Percentiles rank a stretch among this genome's conserved stretches.
These are phyloP conservation scores for Rhizoclosmatium hyalinum DNA, from an alignment of 371 early-diverging fungal genomes.

Conservation along the genomic window DNA sequence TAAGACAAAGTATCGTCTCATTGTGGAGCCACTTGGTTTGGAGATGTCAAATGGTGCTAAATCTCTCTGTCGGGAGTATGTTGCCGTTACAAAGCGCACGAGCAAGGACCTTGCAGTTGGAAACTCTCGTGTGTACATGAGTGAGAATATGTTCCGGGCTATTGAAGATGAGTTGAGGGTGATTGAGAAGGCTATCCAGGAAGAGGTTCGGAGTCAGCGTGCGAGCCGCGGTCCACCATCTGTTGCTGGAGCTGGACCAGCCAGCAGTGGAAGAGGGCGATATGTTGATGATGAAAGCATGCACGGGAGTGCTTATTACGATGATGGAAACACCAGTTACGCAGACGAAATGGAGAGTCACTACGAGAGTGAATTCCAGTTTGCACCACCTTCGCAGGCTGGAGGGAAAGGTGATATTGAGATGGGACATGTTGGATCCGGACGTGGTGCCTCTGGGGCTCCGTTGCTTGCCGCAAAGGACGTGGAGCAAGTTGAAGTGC, in stretches of 20 bases:
- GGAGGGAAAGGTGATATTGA: constrained; percentile 28
- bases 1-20: constrained; percentile 69
- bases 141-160: constrained; percentile 70
- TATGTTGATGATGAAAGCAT: constrained; percentile 13
- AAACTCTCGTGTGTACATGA: constrained; percentile 71
- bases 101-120: constrained; percentile 74
- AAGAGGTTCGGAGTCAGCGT: constrained; percentile 55
- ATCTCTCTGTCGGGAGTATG: constrained; percentile 40
- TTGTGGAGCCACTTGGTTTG: constrained; percentile 41
- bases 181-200: constrained; percentile 68
- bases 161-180: constrained; percentile 79
- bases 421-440: constrained; percentile 55
- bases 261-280: constrained; percentile 15
- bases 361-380: constrained; percentile 45
- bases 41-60: constrained; percentile 52
- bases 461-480: constrained; percentile 36
- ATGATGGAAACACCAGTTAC: constrained; percentile 37
- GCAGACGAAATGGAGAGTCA: constrained; percentile 42
- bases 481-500: constrained; percentile 16
- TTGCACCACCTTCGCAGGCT: constrained; percentile 7
- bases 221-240: constrained; percentile 15
- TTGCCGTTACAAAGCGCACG: constrained; percentile 37
- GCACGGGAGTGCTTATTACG: constrained; percentile 27
- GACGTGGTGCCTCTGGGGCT: constrained; percentile 8
- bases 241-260: not conserved